A percentile compares a stretch with the other conserved stretches of the same genome.
Evolutionary conservation across 2,329 filamentous ascomycete genomes (phyloP).

Genomic region (Calonectria montana): DNA sequence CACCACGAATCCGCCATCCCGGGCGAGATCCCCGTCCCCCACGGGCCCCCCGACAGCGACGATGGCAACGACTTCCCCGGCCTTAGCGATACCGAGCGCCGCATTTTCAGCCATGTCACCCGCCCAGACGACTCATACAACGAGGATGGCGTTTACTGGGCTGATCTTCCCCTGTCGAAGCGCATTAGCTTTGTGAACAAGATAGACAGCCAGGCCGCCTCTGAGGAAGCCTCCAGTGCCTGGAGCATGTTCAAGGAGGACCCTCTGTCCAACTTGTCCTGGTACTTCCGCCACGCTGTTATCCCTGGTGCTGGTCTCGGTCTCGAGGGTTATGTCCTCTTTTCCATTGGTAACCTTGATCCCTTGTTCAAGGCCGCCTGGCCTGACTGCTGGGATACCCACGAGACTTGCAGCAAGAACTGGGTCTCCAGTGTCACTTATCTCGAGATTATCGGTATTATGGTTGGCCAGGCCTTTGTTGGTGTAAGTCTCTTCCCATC

Average conservation of each 20-base stretch:
- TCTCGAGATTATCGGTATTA: slow-evolving; percentile 94
- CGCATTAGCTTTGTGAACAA: slow-evolving; percentile 80
- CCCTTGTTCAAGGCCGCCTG: slow-evolving; percentile 84
- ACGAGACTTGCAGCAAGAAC: slow-evolving; percentile 76
- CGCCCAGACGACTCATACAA: slow-evolving; percentile 92
- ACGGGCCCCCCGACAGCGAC: slow-evolving; percentile 58
- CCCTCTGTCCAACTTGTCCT: slow-evolving; percentile 83
- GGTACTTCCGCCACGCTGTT: slow-evolving; percentile 91
- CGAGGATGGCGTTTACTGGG: slow-evolving; percentile 89
- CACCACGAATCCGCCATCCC: slow-evolving; percentile 53
- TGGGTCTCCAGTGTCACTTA: slow-evolving; percentile 91
- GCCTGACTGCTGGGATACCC: slow-evolving; percentile 79
- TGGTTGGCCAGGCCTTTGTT: slow-evolving; percentile 89
- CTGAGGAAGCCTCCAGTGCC: slow-evolving; percentile 73
- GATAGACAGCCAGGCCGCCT: slow-evolving; percentile 78
- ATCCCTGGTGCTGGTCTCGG: slow-evolving; percentile 92
- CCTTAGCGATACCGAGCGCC: slow-evolving; percentile 61
- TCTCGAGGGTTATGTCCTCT: slow-evolving; percentile 94
- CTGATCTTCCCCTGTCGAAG: slow-evolving; percentile 79
- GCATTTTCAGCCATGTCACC: slow-evolving; percentile 81
- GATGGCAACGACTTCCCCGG: slow-evolving; percentile 60
- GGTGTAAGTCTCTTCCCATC: slow-evolving; percentile 66
- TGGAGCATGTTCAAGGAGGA: slow-evolving; percentile 88
- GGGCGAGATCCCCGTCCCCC: slow-evolving; percentile 67
- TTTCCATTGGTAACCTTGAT: slow-evolving; percentile 94